Conservation (phyloP, 1,284 basidiomycete genomes). For the Naganishia cerealis region DNA sequence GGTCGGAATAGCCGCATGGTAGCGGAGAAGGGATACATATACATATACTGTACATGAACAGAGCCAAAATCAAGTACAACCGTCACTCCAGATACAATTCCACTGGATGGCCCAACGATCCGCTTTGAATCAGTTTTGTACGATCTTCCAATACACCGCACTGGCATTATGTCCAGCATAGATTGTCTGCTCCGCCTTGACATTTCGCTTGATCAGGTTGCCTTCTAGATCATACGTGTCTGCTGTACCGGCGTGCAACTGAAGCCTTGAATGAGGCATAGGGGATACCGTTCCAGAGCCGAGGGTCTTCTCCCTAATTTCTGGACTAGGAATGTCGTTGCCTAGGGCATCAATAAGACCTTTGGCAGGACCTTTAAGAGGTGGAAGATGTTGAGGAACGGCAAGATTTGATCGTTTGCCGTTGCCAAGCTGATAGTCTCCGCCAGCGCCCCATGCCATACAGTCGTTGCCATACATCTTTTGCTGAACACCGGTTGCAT, state of each 20-base stretch:
- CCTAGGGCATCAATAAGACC: slow-evolving; percentile 61
- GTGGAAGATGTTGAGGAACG: slow-evolving; percentile 63
- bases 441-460: slow-evolving; percentile 62
- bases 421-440: slow-evolving; percentile 81
- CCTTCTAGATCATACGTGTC: slow-evolving; percentile 68
- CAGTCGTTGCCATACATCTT: slow-evolving; percentile 58
- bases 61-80: background rate
- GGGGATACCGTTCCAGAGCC: slow-evolving; percentile 41
- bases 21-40: background rate
- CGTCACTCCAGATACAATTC: background rate
- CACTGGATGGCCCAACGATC: background rate
- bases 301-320: slow-evolving; percentile 12
- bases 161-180: slow-evolving; percentile 62
- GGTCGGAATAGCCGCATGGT: background rate
- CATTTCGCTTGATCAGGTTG: slow-evolving; percentile 65
- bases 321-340: slow-evolving; percentile 44
- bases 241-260: slow-evolving; percentile 48
- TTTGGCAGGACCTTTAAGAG: slow-evolving; percentile 57
- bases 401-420: slow-evolving; percentile 74
- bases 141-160: slow-evolving; percentile 65
- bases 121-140: background rate
- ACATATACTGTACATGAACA: background rate
- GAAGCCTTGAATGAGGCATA: slow-evolving; percentile 55
- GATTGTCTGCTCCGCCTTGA: slow-evolving; percentile 69
- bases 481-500: slow-evolving; percentile 48